Evolutionary conservation across 148 eudicot genomes (phyloP), one percentile per base, ranked within the genome.

Genomic region (Dysphania ambrosioides): DNA sequence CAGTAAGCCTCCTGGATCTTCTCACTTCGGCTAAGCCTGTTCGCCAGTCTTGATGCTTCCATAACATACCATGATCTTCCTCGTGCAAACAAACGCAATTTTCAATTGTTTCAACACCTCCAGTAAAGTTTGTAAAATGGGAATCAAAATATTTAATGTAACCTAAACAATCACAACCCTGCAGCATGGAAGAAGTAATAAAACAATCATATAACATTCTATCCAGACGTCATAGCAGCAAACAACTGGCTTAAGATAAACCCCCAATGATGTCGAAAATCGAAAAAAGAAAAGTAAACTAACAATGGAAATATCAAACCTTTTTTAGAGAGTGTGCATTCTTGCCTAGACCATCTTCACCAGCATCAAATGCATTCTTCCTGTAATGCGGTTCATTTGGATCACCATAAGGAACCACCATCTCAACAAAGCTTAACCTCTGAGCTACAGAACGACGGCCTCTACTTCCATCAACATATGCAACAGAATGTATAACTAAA

Each of bases 21-120:
- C 99, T 87, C 68, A 92, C 99, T 78, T 96, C 99, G 19, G 99
- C 97, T 49, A 88, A 86, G 71, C 97, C 97, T 44, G 99, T 87
- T 87, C 99, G 87, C 99, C 97, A 96, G 74, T 96, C 99, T 79
- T 96, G 99, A 86, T 96, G 99, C 86, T 96, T 96, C 99, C 99
- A 96, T 41, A 96, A 85, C 59, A 96, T 90, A 73, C 97, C 99
- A 83, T 88, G 92, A 82, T 96, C 99, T 83, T 96, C 99, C 78
- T 96, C 99, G 31, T 92, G 97, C 84, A 96, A 75, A 72, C 99
- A 96, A 63, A 96, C 99, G 79, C 94, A 90, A 73, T 96, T 96
- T 80, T 96, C 97, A 77, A 84, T 96, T 18, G 97, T 92, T 79
- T 96, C 97, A 65, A 96, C 97, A 53, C 97, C 99, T 73, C 97